A percentile compares a stretch with the other conserved stretches of the same genome.
Conservation (phyloP, 139 green algal genomes). For the Chlorella sp. region DNA sequence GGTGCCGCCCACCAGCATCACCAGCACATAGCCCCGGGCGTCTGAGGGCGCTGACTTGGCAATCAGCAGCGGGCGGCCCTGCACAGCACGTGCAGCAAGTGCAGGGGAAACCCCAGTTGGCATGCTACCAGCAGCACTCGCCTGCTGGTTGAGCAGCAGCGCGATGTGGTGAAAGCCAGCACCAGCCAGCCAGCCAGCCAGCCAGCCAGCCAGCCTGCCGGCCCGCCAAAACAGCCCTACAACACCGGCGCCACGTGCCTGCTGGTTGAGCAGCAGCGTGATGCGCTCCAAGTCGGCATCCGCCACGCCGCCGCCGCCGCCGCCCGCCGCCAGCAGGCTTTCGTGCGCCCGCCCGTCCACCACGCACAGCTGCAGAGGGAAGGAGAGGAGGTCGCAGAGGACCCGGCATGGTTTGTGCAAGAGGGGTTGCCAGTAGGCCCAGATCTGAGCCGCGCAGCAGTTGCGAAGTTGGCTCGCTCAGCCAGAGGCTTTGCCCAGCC, state of each 20-base stretch:
- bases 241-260: too few species aligned
- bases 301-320: not conserved
- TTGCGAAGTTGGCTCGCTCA: not conserved
- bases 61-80: constrained; percentile 3
- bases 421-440: too few species aligned
- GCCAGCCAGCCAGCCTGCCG: too few species aligned
- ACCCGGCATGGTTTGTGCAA: not conserved
- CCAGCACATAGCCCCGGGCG: not conserved
- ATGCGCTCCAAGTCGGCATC: constrained; percentile 28
- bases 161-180: constrained; percentile 24
- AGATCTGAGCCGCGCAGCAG: too few species aligned
- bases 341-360: constrained; percentile 46
- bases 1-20: not conserved
- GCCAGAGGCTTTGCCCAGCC: not conserved
- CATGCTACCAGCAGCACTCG: not conserved
- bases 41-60: not conserved
- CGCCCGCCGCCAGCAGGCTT: not conserved
- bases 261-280: constrained; percentile 43
- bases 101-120: not conserved
- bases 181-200: too few species aligned
- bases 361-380: constrained; percentile 45
- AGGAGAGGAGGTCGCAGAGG: not conserved
- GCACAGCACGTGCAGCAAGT: not conserved
- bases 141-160: constrained; percentile 18
- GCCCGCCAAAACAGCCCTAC: not conserved